Base-by-base conservation (phyloP, 169 alveolate species). In the Besnoitia besnoiti region DNA sequence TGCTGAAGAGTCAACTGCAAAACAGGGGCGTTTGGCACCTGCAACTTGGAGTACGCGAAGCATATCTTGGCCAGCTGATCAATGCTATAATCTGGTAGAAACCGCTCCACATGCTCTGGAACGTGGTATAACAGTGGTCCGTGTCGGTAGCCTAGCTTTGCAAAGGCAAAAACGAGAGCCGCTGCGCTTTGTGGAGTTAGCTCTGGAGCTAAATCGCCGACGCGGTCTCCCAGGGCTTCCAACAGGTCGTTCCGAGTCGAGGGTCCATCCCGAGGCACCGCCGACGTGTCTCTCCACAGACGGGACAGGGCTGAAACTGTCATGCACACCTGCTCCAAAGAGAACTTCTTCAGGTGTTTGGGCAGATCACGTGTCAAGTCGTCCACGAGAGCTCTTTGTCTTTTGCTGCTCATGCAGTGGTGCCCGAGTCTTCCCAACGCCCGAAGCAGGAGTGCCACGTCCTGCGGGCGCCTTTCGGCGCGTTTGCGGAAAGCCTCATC, bases 51-150 rank as follows among this genome's bases (percentile, higher is more conserved):
- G 84, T 73, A 73, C 42, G 84, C 84, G 84, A 73, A 73, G 46
- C 84, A 73, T 5, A 73, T 33, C 84, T 73, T 73, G 27, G 90
- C 90, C 62, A 82, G 40, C 44, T 82, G 77, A 42, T 82, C 90
- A 49, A 82, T 8, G n/a, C 49, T 40, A 82, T 82, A 82, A 27
- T 37, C 90, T 3, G 39, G 67, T 24, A 44, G 44, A 37, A 40
- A 44, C 27, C 90, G 51, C 27, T 82, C 90, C 46, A 82, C 51
- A 82, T 82, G 90, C 90, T 49, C 75, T 37, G 90, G 90, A 4
- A 39, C 51, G 27, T 82, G 90, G 46, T 82, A 82, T 35, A 82
- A 40, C 12, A 82, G 90, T 0, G 90, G 90, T 7, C 90, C 90
- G 46, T 82, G 75, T 21, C 90, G 90, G 24, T 82, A n/a, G 16